phyloP scores from a whole-genome alignment of 2,329 filamentous ascomycete genomes.

The Fusarium sp. region DNA sequence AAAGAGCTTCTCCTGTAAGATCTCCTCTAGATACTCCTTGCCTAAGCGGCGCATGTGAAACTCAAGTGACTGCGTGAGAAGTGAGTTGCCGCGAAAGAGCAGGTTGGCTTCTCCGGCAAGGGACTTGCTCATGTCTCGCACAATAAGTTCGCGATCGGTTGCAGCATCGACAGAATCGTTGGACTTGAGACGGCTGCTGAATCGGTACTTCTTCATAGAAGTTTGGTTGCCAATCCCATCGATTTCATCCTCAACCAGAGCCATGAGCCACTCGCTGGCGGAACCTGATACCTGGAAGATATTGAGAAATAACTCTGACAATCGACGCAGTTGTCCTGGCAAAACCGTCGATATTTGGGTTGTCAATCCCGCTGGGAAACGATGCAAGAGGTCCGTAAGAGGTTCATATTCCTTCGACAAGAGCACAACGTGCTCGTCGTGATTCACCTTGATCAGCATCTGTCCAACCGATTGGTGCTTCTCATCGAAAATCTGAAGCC shows the following conservation, averaged over 20 bases:
- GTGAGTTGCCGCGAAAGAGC: slow-evolving; percentile 92
- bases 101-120: slow-evolving; percentile 91
- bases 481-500: slow-evolving; percentile 85
- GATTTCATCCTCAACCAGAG: slow-evolving; percentile 95
- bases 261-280: slow-evolving; percentile 90
- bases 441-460: slow-evolving; percentile 83
- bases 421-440: slow-evolving; percentile 91
- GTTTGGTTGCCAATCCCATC: slow-evolving; percentile 90
- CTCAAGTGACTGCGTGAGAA: slow-evolving; percentile 93
- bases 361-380: slow-evolving; percentile 86
- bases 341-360: slow-evolving; percentile 85
- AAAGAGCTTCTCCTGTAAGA: slow-evolving; percentile 84
- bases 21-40: slow-evolving; percentile 91
- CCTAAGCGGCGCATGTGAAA: slow-evolving; percentile 95
- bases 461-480: slow-evolving; percentile 83
- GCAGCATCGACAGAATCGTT: slow-evolving; percentile 74
- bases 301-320: slow-evolving; percentile 89
- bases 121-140: slow-evolving; percentile 83
- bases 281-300: slow-evolving; percentile 94
- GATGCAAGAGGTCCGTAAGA: slow-evolving; percentile 85
- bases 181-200: slow-evolving; percentile 77
- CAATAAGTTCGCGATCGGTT: slow-evolving; percentile 77
- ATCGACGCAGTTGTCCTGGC: slow-evolving; percentile 79
- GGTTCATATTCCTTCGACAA: slow-evolving; percentile 87
- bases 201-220: slow-evolving; percentile 78